Base-by-base conservation (phyloP, 2,329 filamentous ascomycete species). In the Orbilia quercus region DNA sequence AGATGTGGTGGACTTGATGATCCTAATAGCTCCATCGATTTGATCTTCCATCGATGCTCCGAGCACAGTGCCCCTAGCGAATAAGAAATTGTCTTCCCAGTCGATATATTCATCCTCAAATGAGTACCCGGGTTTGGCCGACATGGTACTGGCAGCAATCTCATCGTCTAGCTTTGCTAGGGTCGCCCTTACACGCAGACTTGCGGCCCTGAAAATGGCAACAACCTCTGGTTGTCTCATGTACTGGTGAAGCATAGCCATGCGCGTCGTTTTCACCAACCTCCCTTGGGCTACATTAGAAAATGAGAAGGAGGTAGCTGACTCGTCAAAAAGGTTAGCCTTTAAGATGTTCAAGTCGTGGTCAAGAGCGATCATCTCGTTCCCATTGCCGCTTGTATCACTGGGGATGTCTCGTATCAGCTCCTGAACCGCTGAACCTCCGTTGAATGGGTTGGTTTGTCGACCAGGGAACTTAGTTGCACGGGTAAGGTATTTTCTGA, bases 311-410 rank as follows among this genome's bases (percentile, higher is more conserved):
- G 3, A 18, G 1, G 6, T n/a, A 18, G 38, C 22, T 2, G 7
- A 22, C 1, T 14, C 22, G 22, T 42, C 23, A n/a, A 58, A 58
- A 22, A 58, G 36, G 7, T 18, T 18, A 1, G 53, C 53, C 18
- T 58, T 58, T 9, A 58, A 36, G 11, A 25, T 31, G 20, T 58
- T 58, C 18, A 58, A 20, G 1, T 58, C 38, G 25, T 42, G 25
- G 23, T 58, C 53, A 18, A 58, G 53, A 12, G 53, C 53, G 31
- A 58, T 22, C 53, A 58, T 58, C 7, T 58, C 53, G 36, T 12
- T 40, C 12, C 16, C 31, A 23, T 11, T 16, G 51, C 53, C 53
- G 22, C 36, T 58, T 5, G 38, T 58, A 18, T 58, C 53, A 45
- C 53, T 58, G 3, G 53, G 53, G 2, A 58, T 20, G 22, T 58